Base-by-base conservation (phyloP, 139 green algal genomes). In the Haematococcus lacustris region DNA sequence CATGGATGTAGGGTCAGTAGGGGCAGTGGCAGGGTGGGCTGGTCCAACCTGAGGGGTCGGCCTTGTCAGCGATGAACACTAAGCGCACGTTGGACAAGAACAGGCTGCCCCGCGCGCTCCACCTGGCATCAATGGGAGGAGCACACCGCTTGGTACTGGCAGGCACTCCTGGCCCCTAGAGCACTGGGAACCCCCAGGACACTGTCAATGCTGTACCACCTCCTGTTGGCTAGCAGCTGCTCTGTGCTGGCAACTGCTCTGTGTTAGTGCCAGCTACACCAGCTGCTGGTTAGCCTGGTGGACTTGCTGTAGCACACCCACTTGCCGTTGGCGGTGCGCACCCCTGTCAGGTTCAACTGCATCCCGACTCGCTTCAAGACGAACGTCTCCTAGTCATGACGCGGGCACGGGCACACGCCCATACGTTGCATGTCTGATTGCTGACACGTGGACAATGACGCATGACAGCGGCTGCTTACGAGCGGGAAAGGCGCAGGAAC, bases 41-140 rank as follows among this genome's bases (percentile, higher is more conserved):
- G n/a, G n/a, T n/a, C n/a, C n/a, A n/a, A 79, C 81, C 81, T 71
- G 76, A 83, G 1, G 79, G 34, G 34, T 95, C 87, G 17, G 82
- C 21, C 4, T 86, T 86, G 26, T 89, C 74, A 0, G 90, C 83
- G 2, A 97, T 69, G 53, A 96, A 96, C 1, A 96, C 87, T 13
- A 94, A 35, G 2, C 92, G 79, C 28, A 92, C 70, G 71, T 93
- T 93, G 25, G 82, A 91, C 7, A 90, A 50, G 66, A 85, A 88
- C 4, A 90, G 13, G 0, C 38, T 71, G 30, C 86, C 84, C 21
- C 66, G 68, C 1, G 76, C 59, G 35, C 76, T 82, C 88, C 84
- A 91, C 51, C 78, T 82, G 73, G 41, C 9, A 5, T 2, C n/a
- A 70, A 50, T 65, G 59, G 26, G 6, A 2, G n/a, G 2, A 1